phyloP scores from a whole-genome alignment of 2,329 filamentous ascomycete species.

The Alternaria solani region DNA sequence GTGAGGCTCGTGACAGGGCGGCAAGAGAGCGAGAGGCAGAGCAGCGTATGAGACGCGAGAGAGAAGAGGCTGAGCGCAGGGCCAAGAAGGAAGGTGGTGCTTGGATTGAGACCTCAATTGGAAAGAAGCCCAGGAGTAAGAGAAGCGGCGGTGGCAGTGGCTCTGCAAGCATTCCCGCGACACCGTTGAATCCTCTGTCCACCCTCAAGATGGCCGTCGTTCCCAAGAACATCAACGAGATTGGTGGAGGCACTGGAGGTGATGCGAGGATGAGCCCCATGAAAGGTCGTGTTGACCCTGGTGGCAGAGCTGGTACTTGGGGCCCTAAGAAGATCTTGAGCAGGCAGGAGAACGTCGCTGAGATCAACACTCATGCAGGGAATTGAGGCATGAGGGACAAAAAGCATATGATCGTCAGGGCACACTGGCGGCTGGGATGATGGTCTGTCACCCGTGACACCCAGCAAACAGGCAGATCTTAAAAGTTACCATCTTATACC shows the following conservation, averaged over 20 bases:
- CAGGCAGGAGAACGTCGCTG: slow-evolving; percentile 24
- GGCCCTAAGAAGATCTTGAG: slow-evolving; percentile 39
- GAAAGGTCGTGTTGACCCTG: slow-evolving; percentile 19
- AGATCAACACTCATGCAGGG: not conserved
- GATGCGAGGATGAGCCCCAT: slow-evolving; percentile 15
- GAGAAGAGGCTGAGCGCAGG: slow-evolving; percentile 24
- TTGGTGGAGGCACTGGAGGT: not conserved
- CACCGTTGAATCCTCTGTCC: slow-evolving; percentile 7
- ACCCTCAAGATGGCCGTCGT: slow-evolving; percentile 13
- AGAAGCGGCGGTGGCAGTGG: slow-evolving; percentile 12
- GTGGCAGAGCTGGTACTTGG: slow-evolving; percentile 36
- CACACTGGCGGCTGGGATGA: not conserved
- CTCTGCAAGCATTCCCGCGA: not conserved
- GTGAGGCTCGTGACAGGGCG: slow-evolving; percentile 33
- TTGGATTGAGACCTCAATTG: slow-evolving; percentile 30
- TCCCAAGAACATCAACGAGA: slow-evolving; percentile 17
- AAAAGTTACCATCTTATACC: not conserved
- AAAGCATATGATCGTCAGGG: not conserved
- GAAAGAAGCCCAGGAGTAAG: slow-evolving; percentile 26
- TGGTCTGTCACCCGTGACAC: not conserved
- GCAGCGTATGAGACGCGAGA: slow-evolving; percentile 16
- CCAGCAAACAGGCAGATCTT: not conserved
- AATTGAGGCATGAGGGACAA: not conserved
- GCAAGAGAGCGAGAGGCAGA: slow-evolving; percentile 30
- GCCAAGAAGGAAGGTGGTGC: slow-evolving; percentile 29